Evolutionary conservation across 2,329 filamentous ascomycete genomes (phyloP).

Genomic region (Nothophoma quercina): DNA sequence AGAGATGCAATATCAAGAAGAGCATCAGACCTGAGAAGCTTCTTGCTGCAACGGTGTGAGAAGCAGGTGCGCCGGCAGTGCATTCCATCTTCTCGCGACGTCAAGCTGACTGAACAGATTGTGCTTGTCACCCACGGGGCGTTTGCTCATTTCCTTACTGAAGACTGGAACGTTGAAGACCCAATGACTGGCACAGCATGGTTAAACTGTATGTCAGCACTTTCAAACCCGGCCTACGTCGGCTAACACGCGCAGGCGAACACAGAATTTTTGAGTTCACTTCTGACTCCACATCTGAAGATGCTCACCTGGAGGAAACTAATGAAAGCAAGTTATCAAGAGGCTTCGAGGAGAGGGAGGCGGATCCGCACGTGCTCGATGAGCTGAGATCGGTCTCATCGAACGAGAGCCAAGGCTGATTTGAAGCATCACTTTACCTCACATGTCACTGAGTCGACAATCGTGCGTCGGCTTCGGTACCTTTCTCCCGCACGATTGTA

Average conservation of each 20-base stretch:
- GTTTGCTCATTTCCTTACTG: constrained; percentile 83
- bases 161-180: constrained; percentile 68
- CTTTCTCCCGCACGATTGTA: no score
- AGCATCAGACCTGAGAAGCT: constrained; percentile 38
- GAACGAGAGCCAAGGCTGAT: constrained; percentile 15
- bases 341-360: constrained; percentile 25
- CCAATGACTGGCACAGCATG: constrained; percentile 43
- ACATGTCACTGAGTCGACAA: no score
- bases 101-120: constrained; percentile 61
- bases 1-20: constrained; percentile 38
- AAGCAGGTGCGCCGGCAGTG: constrained; percentile 25
- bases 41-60: constrained; percentile 39
- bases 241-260: constrained; percentile 28
- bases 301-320: constrained; percentile 42
- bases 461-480: no score
- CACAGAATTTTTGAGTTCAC: constrained; percentile 43
- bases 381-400: constrained; percentile 32
- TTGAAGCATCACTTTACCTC: no score
- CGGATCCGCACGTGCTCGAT: constrained; percentile 40
- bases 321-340: constrained; percentile 30
- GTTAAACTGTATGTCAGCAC: constrained; percentile 36
- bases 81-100: not conserved
- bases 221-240: not conserved
- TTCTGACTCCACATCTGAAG: constrained; percentile 28
- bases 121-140: constrained; percentile 83